phyloP scores from a whole-genome alignment of 768 basidiomycete genomes.

The Boletus insuetus region DNA sequence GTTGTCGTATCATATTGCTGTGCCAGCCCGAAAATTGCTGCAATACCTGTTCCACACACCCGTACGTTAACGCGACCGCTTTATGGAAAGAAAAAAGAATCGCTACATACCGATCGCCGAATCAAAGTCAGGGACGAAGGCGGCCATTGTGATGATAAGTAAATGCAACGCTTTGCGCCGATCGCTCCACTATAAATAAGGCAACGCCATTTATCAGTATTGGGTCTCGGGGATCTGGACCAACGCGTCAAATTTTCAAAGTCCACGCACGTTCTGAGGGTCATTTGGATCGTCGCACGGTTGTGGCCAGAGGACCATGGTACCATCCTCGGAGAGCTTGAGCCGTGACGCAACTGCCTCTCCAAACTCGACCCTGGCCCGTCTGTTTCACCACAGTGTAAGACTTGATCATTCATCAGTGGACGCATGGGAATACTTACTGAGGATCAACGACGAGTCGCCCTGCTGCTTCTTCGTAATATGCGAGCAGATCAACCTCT shows the following conservation, averaged over 20 bases:
- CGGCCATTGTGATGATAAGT: constrained; percentile 47
- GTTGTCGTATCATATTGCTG: constrained; percentile 43
- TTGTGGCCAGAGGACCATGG: constrained; percentile 54
- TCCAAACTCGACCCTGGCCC: constrained; percentile 50
- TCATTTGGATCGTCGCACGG: constrained; percentile 48
- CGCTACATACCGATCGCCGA: constrained; percentile 45
- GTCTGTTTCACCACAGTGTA: constrained; percentile 24
- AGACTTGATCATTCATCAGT: neutral
- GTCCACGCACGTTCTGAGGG: constrained; percentile 47
- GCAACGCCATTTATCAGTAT: neutral
- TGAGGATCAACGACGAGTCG: constrained; percentile 60
- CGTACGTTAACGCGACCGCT: neutral
- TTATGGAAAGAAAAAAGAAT: neutral
- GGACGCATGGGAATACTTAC: constrained; percentile 33
- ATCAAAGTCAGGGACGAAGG: constrained; percentile 54
- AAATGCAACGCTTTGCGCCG: constrained; percentile 45
- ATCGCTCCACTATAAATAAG: constrained; percentile 39
- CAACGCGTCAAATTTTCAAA: neutral
- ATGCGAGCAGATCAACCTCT: constrained; percentile 36
- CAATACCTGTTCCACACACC: constrained; percentile 40
- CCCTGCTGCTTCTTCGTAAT: constrained; percentile 56
- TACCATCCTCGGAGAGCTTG: constrained; percentile 45
- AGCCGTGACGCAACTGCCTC: constrained; percentile 42
- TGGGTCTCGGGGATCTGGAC: neutral
- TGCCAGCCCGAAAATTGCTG: constrained; percentile 47